Base-by-base conservation (phyloP, 352 stramenopile species). In the Pythium periplocum region DNA sequence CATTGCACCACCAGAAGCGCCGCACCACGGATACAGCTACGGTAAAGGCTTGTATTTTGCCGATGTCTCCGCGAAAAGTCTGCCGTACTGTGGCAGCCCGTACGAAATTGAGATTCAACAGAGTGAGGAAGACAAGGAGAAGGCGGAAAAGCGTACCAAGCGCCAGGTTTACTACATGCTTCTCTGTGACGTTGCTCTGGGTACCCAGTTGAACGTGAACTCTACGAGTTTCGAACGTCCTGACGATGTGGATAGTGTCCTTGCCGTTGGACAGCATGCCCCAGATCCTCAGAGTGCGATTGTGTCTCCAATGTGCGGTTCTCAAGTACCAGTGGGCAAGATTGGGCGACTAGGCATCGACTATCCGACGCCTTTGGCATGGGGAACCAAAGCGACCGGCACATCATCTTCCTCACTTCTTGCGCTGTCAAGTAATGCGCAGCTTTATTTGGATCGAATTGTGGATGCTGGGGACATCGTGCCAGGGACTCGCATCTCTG, bases 21-120 rank as follows among this genome's bases (percentile, higher is more conserved):
- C 76, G 0, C 59, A 59, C n/a, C 81, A 75, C n/a, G 83, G 81
- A 38, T 87, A 84, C 56, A 66, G 66, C 37, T 90, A 88, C 46
- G 83, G 81, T 43, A 89, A 86, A 63, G 83, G 83, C 38, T 55
- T 92, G 11, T 92, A 92, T 65, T 90, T 89, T 55, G 73, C 82
- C 1, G 79, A 92, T 54, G 62, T 64, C 1, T 49, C 75, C 38
- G 69, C 60, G 31, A 90, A 92, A 51, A 79, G 66, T 4, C 51
- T 68, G 4, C 59, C 62, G 39, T 90, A 89, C 42, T 92, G 82
- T 31, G 17, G 26, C 57, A 78, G 71, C 42, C 45, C 52, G 7
- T 61, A 48, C 67, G 7, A 17, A 43, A 17, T 35, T 17, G 32
- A 69, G 68, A 50, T 62, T 66, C 44, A 73, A 59, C n/a, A 58